A percentile compares a stretch with the other conserved stretches of the same genome.
These are phyloP conservation scores for Cyanodermella asteris DNA, from an alignment of 2,329 filamentous ascomycete species.

Conservation along the genomic window DNA sequence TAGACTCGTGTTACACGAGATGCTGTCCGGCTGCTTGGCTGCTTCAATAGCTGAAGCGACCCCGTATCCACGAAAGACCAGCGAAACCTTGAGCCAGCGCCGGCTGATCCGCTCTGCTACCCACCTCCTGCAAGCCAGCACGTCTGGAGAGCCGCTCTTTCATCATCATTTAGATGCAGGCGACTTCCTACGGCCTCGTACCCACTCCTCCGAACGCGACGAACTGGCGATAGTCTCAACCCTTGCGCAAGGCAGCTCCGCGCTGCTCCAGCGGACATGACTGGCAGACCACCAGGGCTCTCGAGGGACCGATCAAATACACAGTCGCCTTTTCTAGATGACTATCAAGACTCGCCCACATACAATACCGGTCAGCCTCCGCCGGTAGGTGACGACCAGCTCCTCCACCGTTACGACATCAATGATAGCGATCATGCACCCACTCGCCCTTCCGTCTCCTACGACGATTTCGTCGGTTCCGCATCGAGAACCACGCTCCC, in stretches of 20 bases:
- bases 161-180: no score
- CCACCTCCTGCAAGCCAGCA: no score
- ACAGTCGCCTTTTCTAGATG: constrained; percentile 45
- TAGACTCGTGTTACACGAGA: no score
- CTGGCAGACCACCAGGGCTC: constrained; percentile 1
- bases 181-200: no score
- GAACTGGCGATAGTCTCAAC: neutral
- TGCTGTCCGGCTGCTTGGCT: no score
- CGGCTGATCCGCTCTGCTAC: no score
- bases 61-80: no score
- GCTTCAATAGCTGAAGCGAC: no score
- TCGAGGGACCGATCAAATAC: constrained; percentile 3
- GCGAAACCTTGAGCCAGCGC: no score
- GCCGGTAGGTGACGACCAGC: constrained; percentile 59
- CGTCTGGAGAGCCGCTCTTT: no score
- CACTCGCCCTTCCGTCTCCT: constrained; percentile 67
- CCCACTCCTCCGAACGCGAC: neutral
- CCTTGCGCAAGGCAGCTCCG: neutral
- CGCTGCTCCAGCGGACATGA: no score
- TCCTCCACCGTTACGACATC: constrained; percentile 53
- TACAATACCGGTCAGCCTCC: constrained; percentile 61
- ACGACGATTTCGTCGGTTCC: constrained; percentile 80
- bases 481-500: constrained; percentile 27
- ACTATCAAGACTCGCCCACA: constrained; percentile 46
- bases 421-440: constrained; percentile 40